phyloP scores from a whole-genome alignment of 371 early-diverging fungal genomes.

The Rhizopus microsporus region DNA sequence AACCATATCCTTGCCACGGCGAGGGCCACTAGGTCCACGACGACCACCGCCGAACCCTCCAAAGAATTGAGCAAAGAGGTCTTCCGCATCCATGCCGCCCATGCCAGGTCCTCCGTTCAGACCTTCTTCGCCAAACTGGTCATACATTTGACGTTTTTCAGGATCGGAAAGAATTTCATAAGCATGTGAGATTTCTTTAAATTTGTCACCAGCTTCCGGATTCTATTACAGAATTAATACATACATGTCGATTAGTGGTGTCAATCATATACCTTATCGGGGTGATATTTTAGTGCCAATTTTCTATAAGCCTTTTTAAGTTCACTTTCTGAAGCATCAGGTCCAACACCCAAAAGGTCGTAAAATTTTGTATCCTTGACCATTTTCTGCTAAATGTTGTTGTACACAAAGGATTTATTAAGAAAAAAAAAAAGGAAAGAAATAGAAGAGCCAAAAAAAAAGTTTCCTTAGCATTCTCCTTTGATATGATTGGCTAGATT shows the following conservation, averaged over 20 bases:
- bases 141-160: constrained; percentile 75
- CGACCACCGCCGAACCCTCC: constrained; percentile 74
- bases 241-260: neutral
- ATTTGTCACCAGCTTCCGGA: constrained; percentile 83
- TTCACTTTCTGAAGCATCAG: constrained; percentile 79
- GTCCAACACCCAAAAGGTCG: constrained; percentile 88
- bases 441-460: too few relatives aligned
- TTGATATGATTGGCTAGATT: too few relatives aligned
- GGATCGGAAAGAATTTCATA: constrained; percentile 92
- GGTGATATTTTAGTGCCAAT: constrained; percentile 94
- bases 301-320: constrained; percentile 92
- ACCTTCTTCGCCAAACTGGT: constrained; percentile 85
- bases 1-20: constrained; percentile 74
- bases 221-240: constrained; percentile 44
- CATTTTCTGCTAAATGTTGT: constrained; percentile 37
- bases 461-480: too few relatives aligned
- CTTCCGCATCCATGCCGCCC: constrained; percentile 70
- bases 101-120: constrained; percentile 63
- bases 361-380: constrained; percentile 89
- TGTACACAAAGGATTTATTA: constrained; percentile 1
- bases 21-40: constrained; percentile 64
- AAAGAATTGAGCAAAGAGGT: constrained; percentile 35
- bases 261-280: constrained; percentile 73
- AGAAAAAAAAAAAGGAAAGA: constrained; percentile 2
- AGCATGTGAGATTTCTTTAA: constrained; percentile 93